A percentile compares a stretch with the other conserved stretches of the same genome.
phyloP scores from a whole-genome alignment of 345 rosid genomes.

The Salix caprea region DNA sequence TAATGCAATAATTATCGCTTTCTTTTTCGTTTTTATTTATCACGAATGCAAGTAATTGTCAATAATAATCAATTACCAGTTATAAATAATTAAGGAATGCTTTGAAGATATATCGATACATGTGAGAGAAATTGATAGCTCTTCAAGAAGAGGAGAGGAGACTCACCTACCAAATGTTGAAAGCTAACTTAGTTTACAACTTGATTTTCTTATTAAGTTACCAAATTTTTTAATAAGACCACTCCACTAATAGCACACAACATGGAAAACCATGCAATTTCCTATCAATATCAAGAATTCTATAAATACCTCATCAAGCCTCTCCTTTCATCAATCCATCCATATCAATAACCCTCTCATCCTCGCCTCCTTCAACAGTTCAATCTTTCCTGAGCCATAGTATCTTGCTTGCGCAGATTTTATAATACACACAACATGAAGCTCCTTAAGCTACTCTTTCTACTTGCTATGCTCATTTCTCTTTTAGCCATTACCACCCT shows the following conservation, averaged over 20 bases:
- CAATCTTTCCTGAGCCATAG: slow-evolving; percentile 6
- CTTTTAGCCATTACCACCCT: no score
- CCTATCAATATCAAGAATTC: not conserved
- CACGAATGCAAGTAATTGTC: not conserved
- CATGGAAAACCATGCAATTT: not conserved
- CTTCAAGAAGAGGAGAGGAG: no score
- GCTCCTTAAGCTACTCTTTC: no score
- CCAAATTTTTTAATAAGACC: not conserved
- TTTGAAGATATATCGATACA: no score
- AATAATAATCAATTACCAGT: not conserved
- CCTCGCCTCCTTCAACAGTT: not conserved
- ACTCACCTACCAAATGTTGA: not conserved
- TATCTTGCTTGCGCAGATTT: not conserved
- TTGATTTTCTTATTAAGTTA: no score
- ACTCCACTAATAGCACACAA: not conserved
- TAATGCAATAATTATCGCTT: no score
- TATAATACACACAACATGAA: no score
- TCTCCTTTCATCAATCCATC: not conserved
- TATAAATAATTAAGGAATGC: no score
- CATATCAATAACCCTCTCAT: not conserved
- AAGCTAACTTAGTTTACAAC: no score
- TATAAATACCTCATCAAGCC: not conserved
- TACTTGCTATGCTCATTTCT: no score
- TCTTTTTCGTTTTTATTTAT: no score
- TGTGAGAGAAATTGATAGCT: no score